Conservation (phyloP, 306 rosid genomes). For the Dalbergia oliveri region DNA sequence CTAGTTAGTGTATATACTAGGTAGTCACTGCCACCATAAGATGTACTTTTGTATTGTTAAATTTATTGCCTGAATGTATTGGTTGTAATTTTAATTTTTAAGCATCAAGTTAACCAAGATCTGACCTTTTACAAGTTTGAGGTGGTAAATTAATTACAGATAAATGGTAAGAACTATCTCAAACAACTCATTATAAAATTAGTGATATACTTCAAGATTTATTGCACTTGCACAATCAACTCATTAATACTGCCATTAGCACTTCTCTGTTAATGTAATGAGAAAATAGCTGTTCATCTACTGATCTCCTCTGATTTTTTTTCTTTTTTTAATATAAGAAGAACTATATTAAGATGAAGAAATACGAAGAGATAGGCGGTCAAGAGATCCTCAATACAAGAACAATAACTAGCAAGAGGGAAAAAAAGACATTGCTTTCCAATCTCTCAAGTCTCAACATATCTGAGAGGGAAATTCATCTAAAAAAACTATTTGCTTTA, state of each 20-base stretch:
- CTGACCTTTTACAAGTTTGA: background rate
- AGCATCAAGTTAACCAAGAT: conserved; percentile 3
- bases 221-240: conserved; percentile 1
- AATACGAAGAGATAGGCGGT: too few relatives aligned
- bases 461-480: too few relatives aligned
- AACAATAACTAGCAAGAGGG: too few relatives aligned
- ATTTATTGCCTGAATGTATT: background rate
- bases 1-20: background rate
- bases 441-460: too few relatives aligned
- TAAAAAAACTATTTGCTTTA: too few relatives aligned
- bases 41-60: conserved; percentile 7
- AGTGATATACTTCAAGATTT: background rate
- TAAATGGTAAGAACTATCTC: background rate
- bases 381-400: too few relatives aligned
- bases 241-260: background rate
- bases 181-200: background rate
- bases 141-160: background rate
- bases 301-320: background rate
- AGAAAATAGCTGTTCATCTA: background rate
- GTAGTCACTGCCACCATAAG: background rate
- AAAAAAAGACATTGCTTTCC: too few relatives aligned
- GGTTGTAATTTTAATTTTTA: background rate
- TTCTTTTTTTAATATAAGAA: too few relatives aligned
- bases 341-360: too few relatives aligned
- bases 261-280: background rate